Percentiles rank a stretch among this genome's conserved stretches.
phyloP scores from a whole-genome alignment of 306 rosid genomes.

The Sicyos baderoa region DNA sequence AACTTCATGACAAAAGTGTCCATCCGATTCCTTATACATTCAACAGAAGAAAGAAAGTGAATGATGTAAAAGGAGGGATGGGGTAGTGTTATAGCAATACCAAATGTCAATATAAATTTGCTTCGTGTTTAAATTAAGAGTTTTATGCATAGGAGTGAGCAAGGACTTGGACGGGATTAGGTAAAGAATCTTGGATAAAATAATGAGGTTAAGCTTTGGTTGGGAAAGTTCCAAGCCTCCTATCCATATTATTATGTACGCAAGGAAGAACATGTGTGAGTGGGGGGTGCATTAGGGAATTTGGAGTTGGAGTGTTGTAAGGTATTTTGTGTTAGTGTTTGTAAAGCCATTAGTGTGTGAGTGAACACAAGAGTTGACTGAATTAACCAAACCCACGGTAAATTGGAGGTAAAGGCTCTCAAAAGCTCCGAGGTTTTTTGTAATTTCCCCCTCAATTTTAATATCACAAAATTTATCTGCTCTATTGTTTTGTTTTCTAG shows the following conservation, averaged over 20 bases:
- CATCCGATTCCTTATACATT: not conserved
- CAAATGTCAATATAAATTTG: not conserved
- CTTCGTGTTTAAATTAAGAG: too few species aligned
- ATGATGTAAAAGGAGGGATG: not conserved
- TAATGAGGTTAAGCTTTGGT: not conserved
- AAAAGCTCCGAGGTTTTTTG: not conserved
- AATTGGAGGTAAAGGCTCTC: not conserved
- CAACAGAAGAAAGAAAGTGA: not conserved
- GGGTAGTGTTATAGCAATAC: not conserved
- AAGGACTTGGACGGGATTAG: not conserved
- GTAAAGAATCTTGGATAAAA: not conserved
- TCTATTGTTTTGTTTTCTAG: not conserved
- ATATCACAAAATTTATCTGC: not conserved
- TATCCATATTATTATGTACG: too few species aligned
- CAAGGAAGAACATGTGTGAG: too few species aligned
- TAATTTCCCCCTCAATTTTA: not conserved
- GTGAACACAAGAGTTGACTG: not conserved
- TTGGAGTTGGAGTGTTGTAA: not conserved
- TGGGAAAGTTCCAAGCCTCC: not conserved
- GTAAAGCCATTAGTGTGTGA: not conserved
- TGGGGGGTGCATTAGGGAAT: not conserved
- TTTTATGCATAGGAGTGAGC: not conserved
- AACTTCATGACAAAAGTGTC: not conserved
- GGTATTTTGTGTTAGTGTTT: not conserved
- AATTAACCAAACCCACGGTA: not conserved